Evolutionary conservation across 345 rosid genomes (phyloP).

Genomic region (Cochlearia excelsa): DNA sequence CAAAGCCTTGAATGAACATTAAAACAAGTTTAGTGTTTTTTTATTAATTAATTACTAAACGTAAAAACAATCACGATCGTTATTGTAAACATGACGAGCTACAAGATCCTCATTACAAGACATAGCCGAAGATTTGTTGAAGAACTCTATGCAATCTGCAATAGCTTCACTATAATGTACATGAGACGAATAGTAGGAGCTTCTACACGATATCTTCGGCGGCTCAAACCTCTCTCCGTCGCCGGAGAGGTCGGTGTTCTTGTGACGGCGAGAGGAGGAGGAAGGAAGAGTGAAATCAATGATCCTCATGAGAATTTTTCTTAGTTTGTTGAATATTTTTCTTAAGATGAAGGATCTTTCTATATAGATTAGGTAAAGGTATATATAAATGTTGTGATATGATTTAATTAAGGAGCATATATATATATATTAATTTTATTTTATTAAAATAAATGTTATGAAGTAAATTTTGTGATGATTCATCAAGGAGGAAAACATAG

Average conservation of each 20-base stretch:
- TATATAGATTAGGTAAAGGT: constrained; percentile 5
- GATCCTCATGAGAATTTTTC: constrained; percentile 65
- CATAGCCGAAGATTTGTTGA: constrained; percentile 72
- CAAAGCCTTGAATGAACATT: constrained; percentile 17
- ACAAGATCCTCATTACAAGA: constrained; percentile 52
- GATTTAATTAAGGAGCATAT: not conserved
- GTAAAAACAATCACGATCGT: constrained; percentile 45
- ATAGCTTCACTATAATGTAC: constrained; percentile 78
- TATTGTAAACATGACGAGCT: constrained; percentile 39
- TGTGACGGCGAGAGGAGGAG: constrained; percentile 16
- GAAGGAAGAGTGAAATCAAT: constrained; percentile 52
- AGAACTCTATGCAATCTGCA: constrained; percentile 96
- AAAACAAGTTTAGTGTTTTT: not conserved
- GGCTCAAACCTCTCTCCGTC: constrained; percentile 55
- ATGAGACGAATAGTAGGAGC: constrained; percentile 72
- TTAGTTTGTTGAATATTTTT: constrained; percentile 49
- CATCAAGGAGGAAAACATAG: constrained; percentile 24
- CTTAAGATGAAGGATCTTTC: constrained; percentile 14
- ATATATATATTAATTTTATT: constrained; percentile 26
- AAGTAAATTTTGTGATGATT: constrained; percentile 30
- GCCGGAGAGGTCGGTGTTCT: constrained; percentile 4
- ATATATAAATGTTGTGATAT: constrained; percentile 39
- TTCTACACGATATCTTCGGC: constrained; percentile 84
- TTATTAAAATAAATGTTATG: not conserved
- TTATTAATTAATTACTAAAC: constrained; percentile 24